Evolutionary conservation across 768 basidiomycete genomes (phyloP).

Genomic region (Boletellus sp.): DNA sequence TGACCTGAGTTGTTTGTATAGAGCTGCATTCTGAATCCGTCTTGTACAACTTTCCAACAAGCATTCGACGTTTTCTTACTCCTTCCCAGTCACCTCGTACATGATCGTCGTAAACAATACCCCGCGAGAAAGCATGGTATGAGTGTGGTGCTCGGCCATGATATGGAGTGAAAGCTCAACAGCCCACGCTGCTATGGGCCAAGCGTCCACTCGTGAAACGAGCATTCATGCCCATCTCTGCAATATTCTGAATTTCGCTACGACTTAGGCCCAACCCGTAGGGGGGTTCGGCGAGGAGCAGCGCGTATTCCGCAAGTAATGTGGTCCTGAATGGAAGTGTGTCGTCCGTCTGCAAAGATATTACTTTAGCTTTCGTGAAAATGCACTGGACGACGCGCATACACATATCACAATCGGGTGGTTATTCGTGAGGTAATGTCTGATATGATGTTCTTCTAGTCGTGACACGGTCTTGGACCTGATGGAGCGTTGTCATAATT

Average conservation of each 20-base stretch:
- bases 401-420: constrained; percentile 81
- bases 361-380: background rate
- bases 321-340: constrained; percentile 74
- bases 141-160: too few species aligned
- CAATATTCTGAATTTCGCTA: constrained; percentile 52
- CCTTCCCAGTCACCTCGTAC: too few species aligned
- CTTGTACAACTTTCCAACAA: background rate
- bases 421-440: constrained; percentile 54
- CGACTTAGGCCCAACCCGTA: constrained; percentile 66
- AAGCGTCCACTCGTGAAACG: constrained; percentile 14
- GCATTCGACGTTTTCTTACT: too few species aligned
- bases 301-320: constrained; percentile 72
- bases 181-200: too few species aligned
- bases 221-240: constrained; percentile 55
- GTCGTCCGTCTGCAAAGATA: constrained; percentile 68
- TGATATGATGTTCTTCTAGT: constrained; percentile 71
- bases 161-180: too few species aligned
- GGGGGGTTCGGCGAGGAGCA: constrained; percentile 70
- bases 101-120: too few species aligned
- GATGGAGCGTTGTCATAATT: background rate
- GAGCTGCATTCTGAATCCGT: too few species aligned
- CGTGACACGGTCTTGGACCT: constrained; percentile 67
- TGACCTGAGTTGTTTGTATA: background rate
- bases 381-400: constrained; percentile 5
- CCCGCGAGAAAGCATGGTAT: too few species aligned